Conservation (phyloP, 176 grass and related monocot genomes). For the Elaeis guineensis region DNA sequence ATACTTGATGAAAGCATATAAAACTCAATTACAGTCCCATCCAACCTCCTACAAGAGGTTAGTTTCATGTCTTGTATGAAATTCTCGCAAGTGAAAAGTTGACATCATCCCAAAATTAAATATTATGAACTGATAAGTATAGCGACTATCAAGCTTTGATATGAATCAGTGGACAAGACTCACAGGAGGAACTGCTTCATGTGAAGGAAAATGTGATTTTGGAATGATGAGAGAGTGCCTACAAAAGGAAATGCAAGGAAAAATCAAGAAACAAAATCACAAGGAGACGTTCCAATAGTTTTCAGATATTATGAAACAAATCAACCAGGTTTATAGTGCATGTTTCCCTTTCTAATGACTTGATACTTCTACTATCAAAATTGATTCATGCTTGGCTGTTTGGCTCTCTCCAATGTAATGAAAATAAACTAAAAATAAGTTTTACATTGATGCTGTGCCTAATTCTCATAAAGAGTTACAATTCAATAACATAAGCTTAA, state of each 20-base stretch:
- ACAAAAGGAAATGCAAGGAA: constrained; percentile 5
- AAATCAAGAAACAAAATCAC: background rate
- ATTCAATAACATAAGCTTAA: background rate
- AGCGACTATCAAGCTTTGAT: background rate
- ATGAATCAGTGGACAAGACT: constrained; percentile 13
- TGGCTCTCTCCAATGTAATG: background rate
- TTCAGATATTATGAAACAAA: background rate
- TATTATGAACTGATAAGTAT: background rate
- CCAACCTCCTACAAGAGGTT: no score
- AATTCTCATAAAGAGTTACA: background rate
- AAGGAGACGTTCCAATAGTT: background rate
- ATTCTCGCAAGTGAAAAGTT: background rate
- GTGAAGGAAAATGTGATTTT: constrained; percentile 58
- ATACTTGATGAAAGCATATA: no score
- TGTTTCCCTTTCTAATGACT: background rate
- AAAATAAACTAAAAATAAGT: background rate
- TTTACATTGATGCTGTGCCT: background rate
- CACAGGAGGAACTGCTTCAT: constrained; percentile 62
- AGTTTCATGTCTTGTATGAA: no score
- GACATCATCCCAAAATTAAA: no score
- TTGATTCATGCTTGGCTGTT: no score
- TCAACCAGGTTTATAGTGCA: background rate
- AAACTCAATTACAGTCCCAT: no score
- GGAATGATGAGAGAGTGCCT: constrained; percentile 79
- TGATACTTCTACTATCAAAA: no score